phyloP scores from a whole-genome alignment of 2,329 filamentous ascomycete species.

The Dryadomyces sulphureus region DNA sequence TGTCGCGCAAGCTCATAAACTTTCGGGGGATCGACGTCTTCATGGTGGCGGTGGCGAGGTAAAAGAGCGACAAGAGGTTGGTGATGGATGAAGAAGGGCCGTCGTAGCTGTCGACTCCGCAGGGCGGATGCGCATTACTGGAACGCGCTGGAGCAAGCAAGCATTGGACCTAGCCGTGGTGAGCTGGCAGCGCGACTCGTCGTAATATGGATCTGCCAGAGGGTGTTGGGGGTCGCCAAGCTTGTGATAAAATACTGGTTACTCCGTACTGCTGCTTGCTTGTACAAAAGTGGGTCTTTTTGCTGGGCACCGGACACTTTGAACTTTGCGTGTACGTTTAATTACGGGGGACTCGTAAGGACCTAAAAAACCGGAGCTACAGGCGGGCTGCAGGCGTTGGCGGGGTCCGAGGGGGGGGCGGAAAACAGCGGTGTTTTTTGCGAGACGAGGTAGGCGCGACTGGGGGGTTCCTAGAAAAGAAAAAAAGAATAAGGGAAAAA shows the following conservation, averaged over 20 bases:
- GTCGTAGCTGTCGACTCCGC: not conserved
- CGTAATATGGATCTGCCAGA: not conserved
- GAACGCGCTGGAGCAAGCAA: not conserved
- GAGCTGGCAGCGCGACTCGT: not conserved
- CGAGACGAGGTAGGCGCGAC: not conserved
- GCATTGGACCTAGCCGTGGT: not conserved
- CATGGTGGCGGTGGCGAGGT: conserved; percentile 24
- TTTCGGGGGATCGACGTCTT: conserved; percentile 41
- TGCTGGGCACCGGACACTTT: not conserved
- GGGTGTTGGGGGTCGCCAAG: not conserved
- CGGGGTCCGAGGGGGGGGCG: conserved; percentile 2
- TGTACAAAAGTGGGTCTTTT: not conserved
- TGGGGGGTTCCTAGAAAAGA: not conserved
- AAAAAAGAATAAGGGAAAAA: not conserved
- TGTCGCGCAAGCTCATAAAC: conserved; percentile 59
- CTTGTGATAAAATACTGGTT: not conserved
- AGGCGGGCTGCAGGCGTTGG: not conserved
- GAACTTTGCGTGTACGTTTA: not conserved
- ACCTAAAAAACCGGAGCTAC: not conserved
- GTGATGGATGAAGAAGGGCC: not conserved
- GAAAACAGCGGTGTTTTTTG: not conserved
- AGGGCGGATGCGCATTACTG: conserved; percentile 1
- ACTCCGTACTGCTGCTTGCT: not conserved
- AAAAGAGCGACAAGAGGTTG: not conserved
- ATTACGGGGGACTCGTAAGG: too few relatives aligned